These are phyloP conservation scores for Eleusine indica DNA, from an alignment of 176 grass and related monocot genomes.

Conservation along the genomic window DNA sequence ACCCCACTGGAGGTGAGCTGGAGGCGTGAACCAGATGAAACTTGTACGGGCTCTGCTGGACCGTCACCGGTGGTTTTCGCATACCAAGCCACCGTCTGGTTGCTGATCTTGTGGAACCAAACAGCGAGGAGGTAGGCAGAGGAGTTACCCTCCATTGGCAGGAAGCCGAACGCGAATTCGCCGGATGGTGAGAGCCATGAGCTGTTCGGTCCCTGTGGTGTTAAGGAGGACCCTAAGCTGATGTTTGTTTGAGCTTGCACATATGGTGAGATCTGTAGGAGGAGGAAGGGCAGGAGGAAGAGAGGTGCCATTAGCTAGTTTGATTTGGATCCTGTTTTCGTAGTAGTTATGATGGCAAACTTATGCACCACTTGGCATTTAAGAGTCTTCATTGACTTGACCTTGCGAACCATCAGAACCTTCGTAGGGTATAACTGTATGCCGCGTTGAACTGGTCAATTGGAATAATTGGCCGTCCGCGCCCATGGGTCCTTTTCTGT, in stretches of 20 bases:
- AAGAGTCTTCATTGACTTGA: background rate
- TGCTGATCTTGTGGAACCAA: constrained; percentile 55
- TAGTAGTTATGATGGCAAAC: background rate
- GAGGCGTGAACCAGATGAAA: constrained; percentile 26
- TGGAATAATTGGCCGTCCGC: too few relatives aligned
- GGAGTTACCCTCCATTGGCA: background rate
- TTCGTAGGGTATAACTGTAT: background rate
- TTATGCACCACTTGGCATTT: background rate
- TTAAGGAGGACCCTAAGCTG: constrained; percentile 20
- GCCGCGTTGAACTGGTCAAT: background rate
- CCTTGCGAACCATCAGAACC: background rate
- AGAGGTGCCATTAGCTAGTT: background rate
- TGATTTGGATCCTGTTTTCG: background rate
- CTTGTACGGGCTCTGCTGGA: background rate
- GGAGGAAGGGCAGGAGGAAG: background rate
- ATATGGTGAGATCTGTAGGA: background rate
- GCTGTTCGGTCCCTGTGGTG: background rate
- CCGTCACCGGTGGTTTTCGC: constrained; percentile 7
- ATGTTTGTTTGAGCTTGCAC: constrained; percentile 29
- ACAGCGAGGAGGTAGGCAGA: constrained; percentile 45
- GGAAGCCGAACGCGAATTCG: constrained; percentile 28
- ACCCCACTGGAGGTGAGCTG: constrained; percentile 38
- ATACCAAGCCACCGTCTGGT: constrained; percentile 52
- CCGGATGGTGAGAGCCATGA: constrained; percentile 33
- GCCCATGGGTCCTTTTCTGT: background rate